These are phyloP conservation scores for Meyerozyma sp. DNA, from an alignment of 1,139 yeast genomes.

Conservation along the genomic window DNA sequence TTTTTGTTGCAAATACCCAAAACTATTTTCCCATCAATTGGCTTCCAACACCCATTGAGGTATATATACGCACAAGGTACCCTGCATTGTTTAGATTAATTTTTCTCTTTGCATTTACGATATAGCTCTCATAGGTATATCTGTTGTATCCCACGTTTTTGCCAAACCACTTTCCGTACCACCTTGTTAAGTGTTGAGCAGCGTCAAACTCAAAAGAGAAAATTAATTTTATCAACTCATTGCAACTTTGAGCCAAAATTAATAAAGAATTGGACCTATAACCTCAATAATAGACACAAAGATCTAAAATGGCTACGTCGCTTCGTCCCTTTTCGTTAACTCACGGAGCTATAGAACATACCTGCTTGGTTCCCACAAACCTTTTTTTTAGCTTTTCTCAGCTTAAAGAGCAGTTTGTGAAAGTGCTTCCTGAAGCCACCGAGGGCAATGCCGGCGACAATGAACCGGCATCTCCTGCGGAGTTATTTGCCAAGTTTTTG, in stretches of 20 bases:
- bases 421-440: conserved; percentile 73
- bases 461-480: conserved; percentile 86
- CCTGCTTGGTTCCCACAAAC: conserved; percentile 79
- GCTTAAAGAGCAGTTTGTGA: conserved; percentile 78
- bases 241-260: background rate
- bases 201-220: background rate
- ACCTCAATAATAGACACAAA: background rate
- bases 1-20: conserved; percentile 1
- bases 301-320: conserved; percentile 13
- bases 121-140: background rate
- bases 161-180: background rate
- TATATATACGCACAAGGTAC: background rate
- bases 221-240: background rate
- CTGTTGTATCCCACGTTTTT: background rate
- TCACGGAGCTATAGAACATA: conserved; percentile 86
- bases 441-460: conserved; percentile 83
- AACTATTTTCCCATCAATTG: conserved; percentile 1
- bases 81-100: background rate
- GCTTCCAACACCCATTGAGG: background rate
- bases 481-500: conserved; percentile 76
- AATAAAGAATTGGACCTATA: background rate
- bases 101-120: background rate
- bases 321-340: conserved; percentile 70
- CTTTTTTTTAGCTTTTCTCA: conserved; percentile 79
- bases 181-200: background rate